A percentile compares a stretch with the other conserved stretches of the same genome.
Evolutionary conservation across 306 rosid species (phyloP).

Genomic region (Rosa chinensis): DNA sequence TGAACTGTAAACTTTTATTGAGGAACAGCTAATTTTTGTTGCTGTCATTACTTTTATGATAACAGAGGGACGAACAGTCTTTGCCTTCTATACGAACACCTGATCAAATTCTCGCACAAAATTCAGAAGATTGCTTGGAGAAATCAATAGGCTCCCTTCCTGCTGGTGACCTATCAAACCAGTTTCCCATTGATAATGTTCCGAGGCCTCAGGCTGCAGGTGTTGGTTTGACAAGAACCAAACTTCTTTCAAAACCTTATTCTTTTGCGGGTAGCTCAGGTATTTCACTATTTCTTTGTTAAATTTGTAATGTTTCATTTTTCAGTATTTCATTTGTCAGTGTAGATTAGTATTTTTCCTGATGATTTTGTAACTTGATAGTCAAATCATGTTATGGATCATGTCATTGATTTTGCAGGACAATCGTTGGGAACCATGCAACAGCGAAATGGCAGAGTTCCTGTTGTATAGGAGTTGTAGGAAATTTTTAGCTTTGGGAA

Average conservation of each 20-base stretch:
- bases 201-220: constrained; percentile 59
- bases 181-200: constrained; percentile 60
- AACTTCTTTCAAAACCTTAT: constrained; percentile 55
- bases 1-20: constrained; percentile 10
- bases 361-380: constrained; percentile 10
- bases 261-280: constrained; percentile 69
- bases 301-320: not conserved
- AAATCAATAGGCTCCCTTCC: constrained; percentile 46
- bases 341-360: not conserved
- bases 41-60: constrained; percentile 25
- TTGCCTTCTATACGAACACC: constrained; percentile 43
- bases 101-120: constrained; percentile 47
- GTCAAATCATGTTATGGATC: constrained; percentile 3
- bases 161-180: constrained; percentile 48
- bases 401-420: constrained; percentile 65
- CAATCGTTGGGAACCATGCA: constrained; percentile 66
- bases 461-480: constrained; percentile 58
- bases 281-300: constrained; percentile 31
- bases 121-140: constrained; percentile 49
- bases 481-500: constrained; percentile 44
- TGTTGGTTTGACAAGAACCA: constrained; percentile 60
- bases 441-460: constrained; percentile 73
- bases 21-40: constrained; percentile 28
- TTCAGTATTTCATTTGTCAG: not conserved
- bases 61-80: constrained; percentile 47